Base-by-base conservation (phyloP, 768 basidiomycete genomes). In the Tephrocybe sp. region DNA sequence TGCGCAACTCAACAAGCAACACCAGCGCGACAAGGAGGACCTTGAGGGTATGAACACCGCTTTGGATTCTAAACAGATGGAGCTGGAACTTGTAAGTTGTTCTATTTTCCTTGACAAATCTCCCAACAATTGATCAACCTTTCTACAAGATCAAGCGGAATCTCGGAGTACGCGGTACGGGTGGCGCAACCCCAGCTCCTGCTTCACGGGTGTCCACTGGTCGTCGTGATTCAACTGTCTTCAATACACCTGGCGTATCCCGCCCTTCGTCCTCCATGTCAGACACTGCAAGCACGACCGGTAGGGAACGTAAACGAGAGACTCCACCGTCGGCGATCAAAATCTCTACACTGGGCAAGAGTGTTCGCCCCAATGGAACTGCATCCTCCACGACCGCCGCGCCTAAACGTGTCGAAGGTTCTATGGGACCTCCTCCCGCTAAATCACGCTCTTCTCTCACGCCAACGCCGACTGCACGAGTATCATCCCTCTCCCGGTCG, bases 21-120 rank as follows among this genome's bases (percentile, higher is more conserved):
- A 88, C 68, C 75, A 85, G 58, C 73, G 79, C 31, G 78, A 86
- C 53, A 84, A 86, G 64, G 86, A 93, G 36, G 93, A 95, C 65
- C 64, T 88, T 18, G 67, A 78, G 41, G 87, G 89, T n/a, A 68
- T 95, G 58, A 94, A 95, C 59, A 92, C 94, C 29, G 94, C 93
- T 0, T 68, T 97, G 46, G 91, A 94, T 66, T 85, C 91, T 21
- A 97, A 97, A 68, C 94, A 97, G 60, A 92, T 94, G 64, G 94
- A 95, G 64, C 70, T 97, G 31, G 92, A 95, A 63, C 62, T 94
- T 65, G 94, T 97, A 81, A 75, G 47, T 58, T 33, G 11, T 29
- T 12, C 31, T 24, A 43, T 55, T 25, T 36, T 47, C 19, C 25
- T 29, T n/a, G n/a, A n/a, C n/a, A n/a, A n/a, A n/a, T n/a, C n/a